Conservation (phyloP, 306 rosid species). For the Gastrolobium villosum region DNA sequence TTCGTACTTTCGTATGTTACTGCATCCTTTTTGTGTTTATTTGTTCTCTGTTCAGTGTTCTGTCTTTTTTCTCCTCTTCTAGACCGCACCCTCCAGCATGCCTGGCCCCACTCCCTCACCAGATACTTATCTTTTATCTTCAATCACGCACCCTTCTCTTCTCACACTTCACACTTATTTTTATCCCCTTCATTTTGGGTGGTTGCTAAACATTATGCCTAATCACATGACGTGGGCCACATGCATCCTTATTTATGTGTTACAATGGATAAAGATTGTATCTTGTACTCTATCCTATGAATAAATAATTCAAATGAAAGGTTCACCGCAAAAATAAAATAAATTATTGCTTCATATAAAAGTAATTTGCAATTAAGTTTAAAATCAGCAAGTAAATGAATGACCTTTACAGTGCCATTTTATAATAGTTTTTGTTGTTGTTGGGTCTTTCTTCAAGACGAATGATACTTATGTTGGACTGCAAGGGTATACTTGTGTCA, state of each 20-base stretch:
- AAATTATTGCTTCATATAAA: neutral
- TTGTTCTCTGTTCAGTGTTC: neutral
- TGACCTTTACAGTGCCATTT: too few species aligned
- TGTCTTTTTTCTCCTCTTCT: constrained; percentile 13
- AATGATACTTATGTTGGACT: too few species aligned
- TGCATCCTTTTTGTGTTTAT: neutral
- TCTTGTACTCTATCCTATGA: neutral
- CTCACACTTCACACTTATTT: neutral
- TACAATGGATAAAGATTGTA: neutral
- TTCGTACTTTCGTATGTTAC: constrained; percentile 22
- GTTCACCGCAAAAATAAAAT: neutral
- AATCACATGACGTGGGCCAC: constrained; percentile 49
- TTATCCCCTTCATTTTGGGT: neutral
- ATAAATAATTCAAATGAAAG: neutral
- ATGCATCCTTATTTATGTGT: constrained; percentile 15
- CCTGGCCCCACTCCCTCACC: constrained; percentile 45
- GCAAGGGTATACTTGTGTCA: too few species aligned
- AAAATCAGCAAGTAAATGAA: too few species aligned
- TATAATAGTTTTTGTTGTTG: neutral
- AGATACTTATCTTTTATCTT: constrained; percentile 15
- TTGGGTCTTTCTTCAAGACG: neutral
- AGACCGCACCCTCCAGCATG: neutral
- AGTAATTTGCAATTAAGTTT: too few species aligned
- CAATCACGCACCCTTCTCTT: neutral
- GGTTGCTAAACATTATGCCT: constrained; percentile 44